Evolutionary conservation across 306 rosid species (phyloP), one percentile per base, ranked within the genome.

Genomic region (Carpinus viminea): DNA sequence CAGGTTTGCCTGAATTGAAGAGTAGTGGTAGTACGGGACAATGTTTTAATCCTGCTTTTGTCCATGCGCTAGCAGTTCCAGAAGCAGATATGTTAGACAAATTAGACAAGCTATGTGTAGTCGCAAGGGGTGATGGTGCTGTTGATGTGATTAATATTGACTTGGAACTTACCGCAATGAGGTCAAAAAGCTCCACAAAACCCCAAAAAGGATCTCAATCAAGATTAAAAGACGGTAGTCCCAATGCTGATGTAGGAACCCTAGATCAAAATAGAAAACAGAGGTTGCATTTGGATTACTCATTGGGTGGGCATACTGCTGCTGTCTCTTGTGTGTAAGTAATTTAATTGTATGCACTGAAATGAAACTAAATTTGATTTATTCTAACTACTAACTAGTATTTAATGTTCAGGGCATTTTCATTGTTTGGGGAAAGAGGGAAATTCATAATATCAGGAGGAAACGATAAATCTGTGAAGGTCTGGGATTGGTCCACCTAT

Each of bases 61-160:
- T 95, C 77, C 98, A 92, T 54, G 87, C 97, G 62, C 85, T 93
- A 79, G 92, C 91, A 17, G 93, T 91, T 85, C 93, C 98, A 48
- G 97, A 95, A 85, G 80, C 80, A 4, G 95, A 90, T 81, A 90
- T 95, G 98, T 31, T 93, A 38, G 91, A 91, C 83, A 91, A 77
- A 84, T 43, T 81, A 46, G 96, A 68, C 82, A 85, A 89, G 89
- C 81, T 86, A 74, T 92, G 98, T 86, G 89, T 86, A 24, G 91
- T 92, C 36, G 98, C 98, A 69, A 88, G 95, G 81, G 98, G 98
- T 21, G 96, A 93, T 80, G 98, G 97, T 74, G 87, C 73, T 60
- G 83, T 95, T 79, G 82, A 80, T 68, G 89, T 95, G 57, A 93
- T 93, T 59, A 81, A 87, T 64, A 81, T 93, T 17, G 97, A 93